Conservation (phyloP, 1,139 yeast genomes). For the Scheffersomyces insectosa region DNA sequence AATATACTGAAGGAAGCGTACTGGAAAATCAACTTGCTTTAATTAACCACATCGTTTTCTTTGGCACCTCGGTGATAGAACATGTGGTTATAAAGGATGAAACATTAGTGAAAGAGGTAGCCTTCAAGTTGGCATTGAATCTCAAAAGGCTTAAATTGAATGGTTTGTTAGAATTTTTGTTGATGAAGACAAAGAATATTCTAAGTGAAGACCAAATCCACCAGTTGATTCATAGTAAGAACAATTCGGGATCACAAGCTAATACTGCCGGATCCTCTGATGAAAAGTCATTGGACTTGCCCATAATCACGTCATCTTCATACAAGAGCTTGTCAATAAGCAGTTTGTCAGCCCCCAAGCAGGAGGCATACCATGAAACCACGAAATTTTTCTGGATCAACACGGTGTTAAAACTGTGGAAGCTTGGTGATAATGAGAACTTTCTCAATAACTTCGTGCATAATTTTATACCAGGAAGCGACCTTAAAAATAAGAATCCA, state of each 20-base stretch:
- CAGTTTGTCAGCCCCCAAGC: slow-evolving; percentile 6
- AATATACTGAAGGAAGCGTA: slow-evolving; percentile 1
- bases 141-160: neutral
- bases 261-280: neutral
- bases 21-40: neutral
- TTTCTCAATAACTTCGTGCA: slow-evolving; percentile 10
- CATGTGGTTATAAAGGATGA: neutral
- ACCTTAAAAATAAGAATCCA: slow-evolving; percentile 8
- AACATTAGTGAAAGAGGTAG: neutral
- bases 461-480: slow-evolving; percentile 10
- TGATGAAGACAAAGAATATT: slow-evolving; percentile 4
- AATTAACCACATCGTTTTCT: neutral
- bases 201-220: slow-evolving; percentile 4
- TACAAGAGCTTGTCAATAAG: slow-evolving; percentile 8
- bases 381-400: slow-evolving; percentile 31
- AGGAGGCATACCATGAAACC: slow-evolving; percentile 4
- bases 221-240: neutral
- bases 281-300: neutral
- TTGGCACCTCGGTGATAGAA: neutral
- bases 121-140: neutral
- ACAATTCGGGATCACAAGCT: neutral
- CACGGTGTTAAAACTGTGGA: slow-evolving; percentile 27
- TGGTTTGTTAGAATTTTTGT: slow-evolving; percentile 5
- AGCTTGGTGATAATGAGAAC: slow-evolving; percentile 16
- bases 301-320: slow-evolving; percentile 2